Evolutionary conservation across 768 basidiomycete genomes (phyloP).

Genomic region (Phlebiopsis flavidoalba): DNA sequence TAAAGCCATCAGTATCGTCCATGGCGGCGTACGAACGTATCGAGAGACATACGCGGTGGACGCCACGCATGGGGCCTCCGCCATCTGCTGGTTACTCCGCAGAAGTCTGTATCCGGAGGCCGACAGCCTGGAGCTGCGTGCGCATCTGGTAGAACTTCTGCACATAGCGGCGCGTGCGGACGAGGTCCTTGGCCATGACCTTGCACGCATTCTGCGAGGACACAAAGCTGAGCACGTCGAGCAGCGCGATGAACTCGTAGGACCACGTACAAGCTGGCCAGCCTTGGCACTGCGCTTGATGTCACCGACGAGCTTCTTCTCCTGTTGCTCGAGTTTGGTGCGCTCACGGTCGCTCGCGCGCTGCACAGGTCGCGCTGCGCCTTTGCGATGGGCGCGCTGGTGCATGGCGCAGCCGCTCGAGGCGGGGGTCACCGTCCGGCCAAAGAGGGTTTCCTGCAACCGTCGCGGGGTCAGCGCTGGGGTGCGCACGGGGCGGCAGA

Average conservation of each 20-base stretch:
- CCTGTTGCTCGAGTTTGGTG: slow-evolving; percentile 87
- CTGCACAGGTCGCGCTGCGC: slow-evolving; percentile 76
- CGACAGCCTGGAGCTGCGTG: slow-evolving; percentile 95
- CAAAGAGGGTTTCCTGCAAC: slow-evolving; percentile 92
- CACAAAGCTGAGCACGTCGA: slow-evolving; percentile 14
- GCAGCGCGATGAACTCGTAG: not conserved
- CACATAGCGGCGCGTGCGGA: slow-evolving; percentile 89
- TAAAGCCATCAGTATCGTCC: slow-evolving; percentile 1
- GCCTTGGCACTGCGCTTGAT: slow-evolving; percentile 96
- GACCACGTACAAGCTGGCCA: slow-evolving; percentile 77
- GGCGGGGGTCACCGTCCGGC: slow-evolving; percentile 92
- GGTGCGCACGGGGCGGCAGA: not conserved
- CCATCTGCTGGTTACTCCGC: slow-evolving; percentile 98
- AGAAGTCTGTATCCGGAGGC: slow-evolving; percentile 93
- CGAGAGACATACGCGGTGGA: slow-evolving; percentile 68
- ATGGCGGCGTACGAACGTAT: not conserved
- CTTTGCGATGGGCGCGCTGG: slow-evolving; percentile 91
- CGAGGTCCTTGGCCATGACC: slow-evolving; percentile 98
- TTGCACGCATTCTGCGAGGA: slow-evolving; percentile 87
- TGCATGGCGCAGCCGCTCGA: slow-evolving; percentile 94
- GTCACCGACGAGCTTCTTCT: slow-evolving; percentile 94
- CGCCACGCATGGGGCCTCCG: slow-evolving; percentile 98
- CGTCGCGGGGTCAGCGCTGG: slow-evolving; percentile 1
- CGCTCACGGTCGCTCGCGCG: slow-evolving; percentile 97
- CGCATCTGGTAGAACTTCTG: slow-evolving; percentile 99